Evolutionary conservation across 805 yeast genomes (phyloP).

Genomic region (Tetrapisispora iriomotensis): DNA sequence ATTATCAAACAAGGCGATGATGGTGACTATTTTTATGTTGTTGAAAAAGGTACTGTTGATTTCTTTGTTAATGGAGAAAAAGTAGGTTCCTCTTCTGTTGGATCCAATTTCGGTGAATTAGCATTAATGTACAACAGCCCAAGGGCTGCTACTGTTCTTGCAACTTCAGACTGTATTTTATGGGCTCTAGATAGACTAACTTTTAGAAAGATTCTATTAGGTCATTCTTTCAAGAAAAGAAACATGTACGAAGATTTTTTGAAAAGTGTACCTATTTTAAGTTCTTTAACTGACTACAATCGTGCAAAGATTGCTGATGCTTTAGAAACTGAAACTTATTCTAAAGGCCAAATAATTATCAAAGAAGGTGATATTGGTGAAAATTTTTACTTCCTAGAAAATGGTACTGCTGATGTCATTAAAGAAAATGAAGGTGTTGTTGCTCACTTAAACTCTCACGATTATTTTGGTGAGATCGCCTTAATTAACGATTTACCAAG

Average conservation of each 20-base stretch:
- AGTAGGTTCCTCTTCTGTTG: slow-evolving; percentile 71
- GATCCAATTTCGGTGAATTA: slow-evolving; percentile 90
- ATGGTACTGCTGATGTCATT: slow-evolving; percentile 72
- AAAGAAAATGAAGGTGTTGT: slow-evolving; percentile 53
- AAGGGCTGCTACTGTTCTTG: slow-evolving; percentile 88
- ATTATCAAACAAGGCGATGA: slow-evolving; percentile 23
- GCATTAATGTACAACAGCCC: slow-evolving; percentile 97
- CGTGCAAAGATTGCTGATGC: slow-evolving; percentile 93
- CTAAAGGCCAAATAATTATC: slow-evolving; percentile 65
- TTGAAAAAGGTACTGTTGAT: slow-evolving; percentile 58
- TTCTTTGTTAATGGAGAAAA: slow-evolving; percentile 55
- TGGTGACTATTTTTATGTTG: slow-evolving; percentile 9
- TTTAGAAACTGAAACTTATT: slow-evolving; percentile 63
- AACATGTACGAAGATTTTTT: slow-evolving; percentile 82
- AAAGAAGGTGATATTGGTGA: slow-evolving; percentile 82
- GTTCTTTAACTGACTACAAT: slow-evolving; percentile 64
- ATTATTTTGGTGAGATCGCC: slow-evolving; percentile 95
- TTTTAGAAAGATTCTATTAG: slow-evolving; percentile 82
- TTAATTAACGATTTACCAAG: slow-evolving; percentile 84
- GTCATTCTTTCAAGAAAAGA: slow-evolving; percentile 85
- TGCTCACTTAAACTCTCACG: slow-evolving; percentile 60
- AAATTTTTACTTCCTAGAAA: slow-evolving; percentile 62
- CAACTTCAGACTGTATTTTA: slow-evolving; percentile 58
- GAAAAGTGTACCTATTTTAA: slow-evolving; percentile 74
- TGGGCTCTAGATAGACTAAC: slow-evolving; percentile 94